Percentiles rank a stretch among this genome's conserved stretches.
Evolutionary conservation across 2,329 filamentous ascomycete genomes (phyloP).

Genomic region (Phialophora verrucosa): DNA sequence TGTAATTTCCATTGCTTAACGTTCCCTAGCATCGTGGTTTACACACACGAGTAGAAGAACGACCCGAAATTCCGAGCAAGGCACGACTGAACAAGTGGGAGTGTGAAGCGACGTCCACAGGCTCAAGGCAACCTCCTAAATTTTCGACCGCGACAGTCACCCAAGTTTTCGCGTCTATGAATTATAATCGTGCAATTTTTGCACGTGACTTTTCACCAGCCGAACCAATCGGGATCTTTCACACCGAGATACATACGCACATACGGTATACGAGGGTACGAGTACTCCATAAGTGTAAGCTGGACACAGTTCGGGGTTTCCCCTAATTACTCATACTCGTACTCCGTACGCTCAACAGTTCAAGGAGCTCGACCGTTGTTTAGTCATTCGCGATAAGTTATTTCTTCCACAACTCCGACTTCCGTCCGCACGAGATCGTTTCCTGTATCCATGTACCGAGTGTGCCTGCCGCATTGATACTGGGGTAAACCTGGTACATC

Average conservation of each 20-base stretch:
- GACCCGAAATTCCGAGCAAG: constrained; percentile 62
- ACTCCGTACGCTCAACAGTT: not conserved
- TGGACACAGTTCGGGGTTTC: not conserved
- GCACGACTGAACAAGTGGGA: constrained; percentile 49
- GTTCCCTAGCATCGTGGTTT: constrained; percentile 60
- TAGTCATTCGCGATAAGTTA: constrained; percentile 1
- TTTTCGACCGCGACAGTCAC: constrained; percentile 40
- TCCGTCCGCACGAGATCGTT: not conserved
- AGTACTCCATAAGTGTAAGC: too few relatives aligned
- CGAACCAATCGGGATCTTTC: not conserved
- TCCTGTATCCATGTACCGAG: not conserved
- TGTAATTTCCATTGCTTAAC: constrained; percentile 60
- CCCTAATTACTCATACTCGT: not conserved
- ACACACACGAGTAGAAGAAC: constrained; percentile 60
- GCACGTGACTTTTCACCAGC: constrained; percentile 6
- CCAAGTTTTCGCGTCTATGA: constrained; percentile 24
- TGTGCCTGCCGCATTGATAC: too few relatives aligned
- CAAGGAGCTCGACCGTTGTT: not conserved
- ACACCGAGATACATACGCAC: not conserved
- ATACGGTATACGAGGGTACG: too few relatives aligned
- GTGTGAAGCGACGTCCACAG: constrained; percentile 37
- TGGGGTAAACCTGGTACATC: too few relatives aligned
- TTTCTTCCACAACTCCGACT: not conserved
- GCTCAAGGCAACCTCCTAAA: constrained; percentile 37
- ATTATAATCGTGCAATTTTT: constrained; percentile 14